Base-by-base conservation (phyloP, 805 yeast genomes). In the Candida odintsovae region DNA sequence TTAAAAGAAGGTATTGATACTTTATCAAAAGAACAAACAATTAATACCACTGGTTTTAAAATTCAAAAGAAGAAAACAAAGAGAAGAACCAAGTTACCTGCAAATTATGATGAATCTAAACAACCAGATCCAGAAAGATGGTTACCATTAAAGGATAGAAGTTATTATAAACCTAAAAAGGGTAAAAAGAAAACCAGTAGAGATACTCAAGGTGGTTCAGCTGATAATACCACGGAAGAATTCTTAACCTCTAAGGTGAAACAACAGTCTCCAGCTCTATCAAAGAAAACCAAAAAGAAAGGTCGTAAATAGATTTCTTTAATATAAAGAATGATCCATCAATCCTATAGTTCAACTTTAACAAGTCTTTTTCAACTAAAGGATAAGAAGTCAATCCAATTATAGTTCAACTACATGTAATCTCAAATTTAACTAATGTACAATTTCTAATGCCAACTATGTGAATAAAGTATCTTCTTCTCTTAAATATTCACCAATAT, bases 391-490 rank as follows among this genome's bases (percentile, higher is more conserved):
- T n/a, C n/a, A n/a, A n/a, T n/a, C n/a, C n/a, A n/a, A n/a, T n/a
- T n/a, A n/a, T n/a, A 13, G n/a, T 22, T 25, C 22, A 22, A 22
- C 23, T 22, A 22, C 23, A 6, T 22, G 23, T 22, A 22, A 8
- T 22, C 23, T 8, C 5, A 22, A 22, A 22, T 5, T 10, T 28
- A 19, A 28, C 45, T 45, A 48, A 36, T 44, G 44, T 44, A 42
- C 46, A 45, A 33, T 48, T 36, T 9, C n/a, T n/a, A 16, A 20
- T 12, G 33, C n/a, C 19, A 12, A 40, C 29, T 72, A 90, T 22
- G 97, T 87, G 63, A 92, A 92, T 55, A 92, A 70, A 37, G 97
- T 89, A 67, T 94, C 98, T 73, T 94, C 99, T 61, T 94, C 98
- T 77, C 99, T 90, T 62, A 94, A 75, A 62, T 89, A 94, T 68